Evolutionary conservation across 2,329 filamentous ascomycete genomes (phyloP), one percentile per base, ranked within the genome.

Genomic region (Elsinoe necatrix): DNA sequence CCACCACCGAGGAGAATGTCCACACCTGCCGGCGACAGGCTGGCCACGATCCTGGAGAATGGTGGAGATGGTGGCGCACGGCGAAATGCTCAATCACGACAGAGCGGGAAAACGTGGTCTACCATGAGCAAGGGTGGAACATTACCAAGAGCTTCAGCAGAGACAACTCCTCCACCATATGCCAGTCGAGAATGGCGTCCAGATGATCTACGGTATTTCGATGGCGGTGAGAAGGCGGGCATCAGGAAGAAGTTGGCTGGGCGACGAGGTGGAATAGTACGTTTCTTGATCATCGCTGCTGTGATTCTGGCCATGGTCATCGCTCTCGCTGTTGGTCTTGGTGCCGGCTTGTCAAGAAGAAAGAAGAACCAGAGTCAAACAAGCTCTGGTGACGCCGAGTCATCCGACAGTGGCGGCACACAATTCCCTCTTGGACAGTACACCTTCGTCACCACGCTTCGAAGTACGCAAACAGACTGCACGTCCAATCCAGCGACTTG

Each of bases 351-450:
- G 58, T 67, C 61, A 2, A 60, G 62, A 39, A 61, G 65, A 48
- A 57, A 59, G 23, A 45, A 57, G 5, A 35, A 48, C 6, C 20
- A 9, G 9, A 20, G 56, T 61, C 3, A 64, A 66, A 16, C 31
- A 50, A 11, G 35, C 34, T 18, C 51, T 50, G 23, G 43, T 35
- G 55, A 45, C 34, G 42, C 55, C n/a, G 27, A 65, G 58, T 55
- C 50, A 43, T 60, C 41, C 43, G 61, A 37, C 58, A 37, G 37
- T 14, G 57, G 52, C 14, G 60, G 59, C 23, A 56, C 57, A 7
- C 66, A 69, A 55, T 86, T 86, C 63, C 85, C 84, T 1, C 70
- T 78, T 1, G 85, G 84, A 4, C 76, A 79, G n/a, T 87, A 81
- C 67, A 73, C 78, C 35, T 74, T 87, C 62, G 72, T 77, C 5